Evolutionary conservation across 441 rosid genomes (phyloP).

Genomic region (Euphorbia celastroides): DNA sequence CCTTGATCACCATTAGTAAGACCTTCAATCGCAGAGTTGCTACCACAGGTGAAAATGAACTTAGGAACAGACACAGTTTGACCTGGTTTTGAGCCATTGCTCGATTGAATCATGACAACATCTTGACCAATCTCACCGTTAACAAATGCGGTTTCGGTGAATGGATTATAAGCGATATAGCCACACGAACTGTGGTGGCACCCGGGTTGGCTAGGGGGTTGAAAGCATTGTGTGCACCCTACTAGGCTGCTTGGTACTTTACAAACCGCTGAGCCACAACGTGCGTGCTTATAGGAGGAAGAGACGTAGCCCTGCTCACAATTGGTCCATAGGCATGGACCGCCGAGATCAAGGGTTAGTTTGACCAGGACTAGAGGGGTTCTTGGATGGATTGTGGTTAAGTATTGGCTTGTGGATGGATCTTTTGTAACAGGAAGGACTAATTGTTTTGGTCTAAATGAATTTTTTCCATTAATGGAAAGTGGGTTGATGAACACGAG

Average conservation of each 20-base stretch:
- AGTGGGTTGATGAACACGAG: too few relatives aligned
- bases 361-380: conserved; percentile 49
- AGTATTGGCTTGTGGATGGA: conserved; percentile 45
- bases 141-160: conserved; percentile 20
- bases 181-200: conserved; percentile 53
- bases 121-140: conserved; percentile 24
- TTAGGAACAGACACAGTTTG: conserved; percentile 17
- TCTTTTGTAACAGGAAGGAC: conserved; percentile 58
- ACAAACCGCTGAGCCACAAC: conserved; percentile 49
- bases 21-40: conserved; percentile 5
- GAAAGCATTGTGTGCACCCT: conserved; percentile 36
- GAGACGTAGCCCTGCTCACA: conserved; percentile 52
- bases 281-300: conserved; percentile 40
- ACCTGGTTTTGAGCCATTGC: conserved; percentile 28
- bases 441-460: conserved; percentile 53
- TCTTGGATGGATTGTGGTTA: conserved; percentile 42
- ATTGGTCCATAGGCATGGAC: conserved; percentile 50
- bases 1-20: conserved; percentile 21
- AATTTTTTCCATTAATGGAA: conserved; percentile 10
- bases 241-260: conserved; percentile 20
- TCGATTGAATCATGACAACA: conserved; percentile 23
- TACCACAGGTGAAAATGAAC: conserved; percentile 24
- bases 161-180: conserved; percentile 30
- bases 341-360: conserved; percentile 56
- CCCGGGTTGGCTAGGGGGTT: conserved; percentile 32